Base-by-base conservation (phyloP, 2,329 filamentous ascomycete genomes). In the Talaromyces sp. region DNA sequence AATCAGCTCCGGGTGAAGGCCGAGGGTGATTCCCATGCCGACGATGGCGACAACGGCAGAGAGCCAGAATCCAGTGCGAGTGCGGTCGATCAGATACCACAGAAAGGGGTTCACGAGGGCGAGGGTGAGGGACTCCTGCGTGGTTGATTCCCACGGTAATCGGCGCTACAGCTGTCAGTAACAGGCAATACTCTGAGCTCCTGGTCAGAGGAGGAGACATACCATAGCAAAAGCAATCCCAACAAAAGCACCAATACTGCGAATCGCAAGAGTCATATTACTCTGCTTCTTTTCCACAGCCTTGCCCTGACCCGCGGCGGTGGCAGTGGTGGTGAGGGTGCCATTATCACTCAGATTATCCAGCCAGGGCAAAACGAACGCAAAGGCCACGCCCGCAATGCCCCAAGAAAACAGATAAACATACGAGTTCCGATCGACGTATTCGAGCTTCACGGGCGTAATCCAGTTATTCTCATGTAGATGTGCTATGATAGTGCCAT, bases 51-150 rank as follows among this genome's bases (percentile, higher is more conserved):
- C 88, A 1, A 85, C 79, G 14, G 88, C 82, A 0, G 91, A 92
- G 61, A 97, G 84, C 37, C 95, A 79, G 68, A 98, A 89, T 4
- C 95, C 95, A 0, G 92, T 85, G 68, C 87, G 88, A 54, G 92
- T 95, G 58, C 93, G 90, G 77, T 99, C 95, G 71, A 99, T 90
- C 25, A 98, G 82, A 77, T 96, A 99, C 95, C 95, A 99, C 18
- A 99, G 81, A 9, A 95, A 89, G 1, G 95, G 93, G 73, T 98
- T 98, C 21, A 90, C 91, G 64, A 98, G 86, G 23, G 92, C 91
- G 56, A 99, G 86, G 0, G 93, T 95, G 28, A 96, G 77, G 1
- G 93, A 96, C 21, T 96, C 87, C 76, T 99, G 95, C n/a, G 96
- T 86, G 1, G 92, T 95, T 8, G 93, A 97, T 69, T 93, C 85